Percentiles rank a stretch among this genome's conserved stretches.
These are phyloP conservation scores for Tieghemiomyces parasiticus DNA, from an alignment of 192 early-diverging fungal genomes.

Conservation along the genomic window DNA sequence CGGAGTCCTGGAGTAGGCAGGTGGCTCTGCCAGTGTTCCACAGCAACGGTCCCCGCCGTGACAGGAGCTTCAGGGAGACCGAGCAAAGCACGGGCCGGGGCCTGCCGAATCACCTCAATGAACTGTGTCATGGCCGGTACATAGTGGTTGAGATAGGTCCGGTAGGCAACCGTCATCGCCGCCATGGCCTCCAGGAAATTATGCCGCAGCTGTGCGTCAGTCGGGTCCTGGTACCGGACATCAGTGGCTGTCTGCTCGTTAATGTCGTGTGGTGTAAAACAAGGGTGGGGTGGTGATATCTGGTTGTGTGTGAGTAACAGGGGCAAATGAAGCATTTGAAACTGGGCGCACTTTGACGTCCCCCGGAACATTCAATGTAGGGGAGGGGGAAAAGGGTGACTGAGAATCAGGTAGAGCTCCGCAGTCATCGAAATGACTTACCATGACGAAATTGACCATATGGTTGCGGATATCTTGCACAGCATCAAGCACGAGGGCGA, in stretches of 20 bases:
- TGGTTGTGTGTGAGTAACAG: too few relatives aligned
- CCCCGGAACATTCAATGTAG: background rate
- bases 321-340: too few relatives aligned
- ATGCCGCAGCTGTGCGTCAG: background rate
- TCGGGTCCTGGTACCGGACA: constrained; percentile 9
- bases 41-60: background rate
- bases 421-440: background rate
- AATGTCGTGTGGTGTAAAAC: too few relatives aligned
- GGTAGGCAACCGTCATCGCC: constrained; percentile 1
- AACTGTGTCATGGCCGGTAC: constrained; percentile 8
- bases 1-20: constrained; percentile 7
- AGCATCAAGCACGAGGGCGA: constrained; percentile 3
- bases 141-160: background rate
- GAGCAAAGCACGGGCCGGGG: background rate
- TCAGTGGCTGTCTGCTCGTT: background rate
- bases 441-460: constrained; percentile 7
- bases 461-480: constrained; percentile 11
- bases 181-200: background rate
- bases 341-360: too few relatives aligned
- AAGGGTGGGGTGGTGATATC: too few relatives aligned
- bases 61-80: background rate
- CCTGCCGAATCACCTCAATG: background rate
- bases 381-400: background rate
- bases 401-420: background rate
- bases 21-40: constrained; percentile 7